phyloP scores from a whole-genome alignment of 2,329 filamentous ascomycete genomes.

The Stagonosporopsis chrysanthemi region DNA sequence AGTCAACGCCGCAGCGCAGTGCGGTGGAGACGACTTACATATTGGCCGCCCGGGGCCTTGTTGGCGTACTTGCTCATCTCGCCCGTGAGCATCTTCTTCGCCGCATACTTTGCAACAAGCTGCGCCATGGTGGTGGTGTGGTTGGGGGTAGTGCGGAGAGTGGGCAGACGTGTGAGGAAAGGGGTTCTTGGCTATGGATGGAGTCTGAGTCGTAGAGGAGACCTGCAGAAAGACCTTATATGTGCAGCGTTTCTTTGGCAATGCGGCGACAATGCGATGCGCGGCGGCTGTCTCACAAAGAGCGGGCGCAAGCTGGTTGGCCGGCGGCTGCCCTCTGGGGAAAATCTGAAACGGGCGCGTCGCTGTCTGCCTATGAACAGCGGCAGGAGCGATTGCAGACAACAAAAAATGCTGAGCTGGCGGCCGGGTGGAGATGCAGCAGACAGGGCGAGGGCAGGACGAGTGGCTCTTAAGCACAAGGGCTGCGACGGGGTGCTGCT shows the following conservation, averaged over 20 bases:
- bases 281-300: conserved; percentile 38
- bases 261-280: conserved; percentile 20
- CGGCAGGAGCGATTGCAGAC: conserved; percentile 33
- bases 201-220: conserved; percentile 3
- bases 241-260: conserved; percentile 13
- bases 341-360: conserved; percentile 52
- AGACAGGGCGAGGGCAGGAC: conserved; percentile 14
- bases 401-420: conserved; percentile 20
- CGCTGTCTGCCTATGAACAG: conserved; percentile 49
- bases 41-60: conserved; percentile 52
- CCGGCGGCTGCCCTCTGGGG: conserved; percentile 29
- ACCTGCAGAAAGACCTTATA: conserved; percentile 31
- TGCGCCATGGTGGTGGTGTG: conserved; percentile 51
- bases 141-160: conserved; percentile 5
- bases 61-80: conserved; percentile 58
- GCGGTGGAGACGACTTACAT: conserved; percentile 45
- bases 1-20: conserved; percentile 4
- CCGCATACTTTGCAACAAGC: conserved; percentile 57
- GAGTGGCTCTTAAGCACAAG: conserved; percentile 24
- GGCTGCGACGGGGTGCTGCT: conserved; percentile 32
- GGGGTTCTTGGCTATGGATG: conserved; percentile 12
- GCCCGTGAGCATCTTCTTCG: conserved; percentile 57
- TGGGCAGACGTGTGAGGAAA: conserved; percentile 2
- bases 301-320: conserved; percentile 41
- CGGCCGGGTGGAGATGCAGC: conserved; percentile 25